Base-by-base conservation (phyloP, 169 alveolate genomes). In the Plasmodium gallinaceum region DNA sequence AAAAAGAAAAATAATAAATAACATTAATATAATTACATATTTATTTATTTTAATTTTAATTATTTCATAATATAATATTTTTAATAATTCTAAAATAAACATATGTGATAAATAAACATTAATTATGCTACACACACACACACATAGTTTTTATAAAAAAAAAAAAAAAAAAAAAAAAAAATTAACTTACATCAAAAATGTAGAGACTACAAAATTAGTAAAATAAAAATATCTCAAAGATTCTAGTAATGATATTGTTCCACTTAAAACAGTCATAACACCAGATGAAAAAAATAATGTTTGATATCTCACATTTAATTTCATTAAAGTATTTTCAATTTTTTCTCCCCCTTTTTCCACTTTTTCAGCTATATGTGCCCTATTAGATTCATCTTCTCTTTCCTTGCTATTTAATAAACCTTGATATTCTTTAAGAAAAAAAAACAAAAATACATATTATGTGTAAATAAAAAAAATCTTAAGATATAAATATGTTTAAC, bases 271-370 rank as follows among this genome's bases (percentile, higher is more conserved):
- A 12, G 95, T 94, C 74, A 94, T 91, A 16, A 94, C 94, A 24
- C 96, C 97, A 20, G 97, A 93, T 48, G 95, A 88, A 74, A 96
- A 96, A 88, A 96, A 96, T 39, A 96, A 91, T 3, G 98, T 94
- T 76, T 96, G 98, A 74, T 96, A 96, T 46, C 96, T 90, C 75
- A 96, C 94, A 88, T 96, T 96, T 76, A 96, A 74, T 75, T 94
- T 92, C 90, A 95, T 93, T 45, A 96, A 94, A n/a, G 97, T 93
- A 85, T 95, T 95, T 90, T 96, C 98, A 62, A 96, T 93, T 18
- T 96, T 90, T 51, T 97, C 98, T 18, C 98, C 98, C 20, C 98
- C 98, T 52, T 94, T 92, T 78, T 95, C 97, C 90, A 96, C 90
- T 70, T 78, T 78, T 65, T 78, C 90, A 48, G 90, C 90, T 69